Evolutionary conservation across 2,329 filamentous ascomycete genomes (phyloP), one percentile per base, ranked within the genome.

Genomic region (Thermothelomyces thermophilus): DNA sequence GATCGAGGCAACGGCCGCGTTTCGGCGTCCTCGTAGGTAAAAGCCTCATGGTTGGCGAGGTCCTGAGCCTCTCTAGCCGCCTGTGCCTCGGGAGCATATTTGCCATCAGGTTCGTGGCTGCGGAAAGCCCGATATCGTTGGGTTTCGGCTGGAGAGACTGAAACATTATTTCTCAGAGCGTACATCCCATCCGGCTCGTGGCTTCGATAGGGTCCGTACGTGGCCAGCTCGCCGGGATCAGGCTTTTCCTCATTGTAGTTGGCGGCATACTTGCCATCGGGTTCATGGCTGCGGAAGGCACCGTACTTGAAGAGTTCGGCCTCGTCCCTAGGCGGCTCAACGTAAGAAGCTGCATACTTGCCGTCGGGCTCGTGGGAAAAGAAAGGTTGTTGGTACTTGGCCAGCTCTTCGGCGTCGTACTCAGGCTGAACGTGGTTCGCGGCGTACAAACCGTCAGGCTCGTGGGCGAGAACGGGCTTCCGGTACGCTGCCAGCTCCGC

Each of bases 291-390:
- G 19, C 53, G 52, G 37, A 58, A 55, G 1, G 60, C 39, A 5
- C 41, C 33, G 36, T 58, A 57, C 16, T 22, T 17, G 4, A 43
- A 48, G 9, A 61, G 45, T 24, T 62, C 58, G 2, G 48, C 46
- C 20, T 46, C 39, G 11, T 55, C 28, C 7, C 17, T 26, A 5
- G 66, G 66, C 3, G 68, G 64, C 14, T 63, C 54, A 28, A 68
- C 66, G 16, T 44, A 37, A 6, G 43, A 41, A 13, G 48, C 47
- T 66, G 67, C 5, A 62, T 60, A 1, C 31, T 69, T 66, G 33
- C 72, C 72, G 54, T 75, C 65, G 1, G 64, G 65, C 50, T 70
- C 66, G 34, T 68, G 56, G 28, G 48, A 52, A 26, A 56, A 37
- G 39, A 53, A 59, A 0, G 57, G 57, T 1, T 48, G 41, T 45